Evolutionary conservation across 2,329 filamentous ascomycete genomes (phyloP), one percentile per base, ranked within the genome.

Genomic region (Trichoderma guizhouense): DNA sequence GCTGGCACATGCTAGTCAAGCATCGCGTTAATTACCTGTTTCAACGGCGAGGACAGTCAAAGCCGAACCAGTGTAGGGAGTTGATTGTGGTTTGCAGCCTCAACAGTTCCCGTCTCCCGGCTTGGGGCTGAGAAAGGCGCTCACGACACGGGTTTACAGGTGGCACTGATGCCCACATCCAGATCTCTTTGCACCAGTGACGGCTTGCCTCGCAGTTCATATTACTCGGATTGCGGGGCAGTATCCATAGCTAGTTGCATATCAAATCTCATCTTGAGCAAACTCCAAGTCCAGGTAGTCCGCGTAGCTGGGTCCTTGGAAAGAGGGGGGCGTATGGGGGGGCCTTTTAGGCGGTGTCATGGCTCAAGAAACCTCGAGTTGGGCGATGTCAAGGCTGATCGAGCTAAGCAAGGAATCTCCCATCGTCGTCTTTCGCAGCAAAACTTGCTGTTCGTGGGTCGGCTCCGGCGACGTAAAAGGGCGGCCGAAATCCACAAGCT

Each of bases 401-500:
- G 32, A 18, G 39, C 62, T 43, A 64, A 51, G 39, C 34, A 51
- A 43, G 18, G 47, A 51, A 18, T 32, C 62, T 64, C 55, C 28
- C 18, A 6, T 39, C 39, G 26, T 47, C 21, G 11, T 64, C 39
- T 24, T n/a, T 21, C 34, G n/a, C 51, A 53, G 62, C 12, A 53
- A 53, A 65, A 55, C 28, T 18, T 32, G 61, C 24, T 43, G 64
- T 43, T 55, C 64, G 51, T 67, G 32, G 47, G 47, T 66, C 63
- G 64, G 64, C 39, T 30, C 64, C 64, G 64, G 51, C 64, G 64
- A 43, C 51, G 39, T 28, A 24, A 34, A 67, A 57, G 51, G 64
- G 64, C 47, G 51, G 51, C 32, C 64, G 64, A 67, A 67, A 58
- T n/a, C 64, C 51, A 67, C 51, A 67, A 12, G 11, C 51, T 43